Evolutionary conservation across 768 basidiomycete species (phyloP).

Genomic region (Sarcodon sp.): DNA sequence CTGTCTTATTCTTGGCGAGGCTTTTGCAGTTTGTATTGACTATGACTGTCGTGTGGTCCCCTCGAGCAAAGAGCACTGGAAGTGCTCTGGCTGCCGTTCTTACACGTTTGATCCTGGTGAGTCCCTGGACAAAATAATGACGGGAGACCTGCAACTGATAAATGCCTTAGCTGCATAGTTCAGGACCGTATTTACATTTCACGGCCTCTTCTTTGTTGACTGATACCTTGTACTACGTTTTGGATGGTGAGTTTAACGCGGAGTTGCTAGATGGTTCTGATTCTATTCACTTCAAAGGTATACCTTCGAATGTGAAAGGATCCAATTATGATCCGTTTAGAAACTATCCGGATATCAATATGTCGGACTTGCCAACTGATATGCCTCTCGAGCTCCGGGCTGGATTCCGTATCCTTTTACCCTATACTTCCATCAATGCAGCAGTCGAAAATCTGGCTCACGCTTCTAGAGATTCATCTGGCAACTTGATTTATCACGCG

Average conservation of each 20-base stretch:
- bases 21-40: slow-evolving; percentile 65
- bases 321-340: slow-evolving; percentile 48
- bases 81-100: slow-evolving; percentile 27
- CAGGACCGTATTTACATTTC: slow-evolving; percentile 38
- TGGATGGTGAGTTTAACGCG: slow-evolving; percentile 45
- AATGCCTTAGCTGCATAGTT: slow-evolving; percentile 35
- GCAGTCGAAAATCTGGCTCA: slow-evolving; percentile 46
- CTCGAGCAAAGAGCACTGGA: slow-evolving; percentile 31
- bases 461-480: slow-evolving; percentile 41
- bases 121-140: not conserved
- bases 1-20: slow-evolving; percentile 45
- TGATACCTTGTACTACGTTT: slow-evolving; percentile 61
- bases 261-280: not conserved
- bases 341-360: slow-evolving; percentile 41
- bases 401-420: slow-evolving; percentile 47
- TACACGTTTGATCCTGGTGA: slow-evolving; percentile 18
- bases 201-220: slow-evolving; percentile 52
- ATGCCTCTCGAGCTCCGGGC: slow-evolving; percentile 42
- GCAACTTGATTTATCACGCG: slow-evolving; percentile 31
- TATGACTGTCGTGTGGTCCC: slow-evolving; percentile 46
- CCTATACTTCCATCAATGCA: slow-evolving; percentile 34
- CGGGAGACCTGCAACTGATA: not conserved
- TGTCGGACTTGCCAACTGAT: slow-evolving; percentile 39
- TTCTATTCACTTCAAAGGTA: not conserved
- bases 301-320: slow-evolving; percentile 27